Percentiles rank a stretch among this genome's conserved stretches.
Conservation (phyloP, 2,329 filamentous ascomycete genomes). For the Fusarium bactridioides region DNA sequence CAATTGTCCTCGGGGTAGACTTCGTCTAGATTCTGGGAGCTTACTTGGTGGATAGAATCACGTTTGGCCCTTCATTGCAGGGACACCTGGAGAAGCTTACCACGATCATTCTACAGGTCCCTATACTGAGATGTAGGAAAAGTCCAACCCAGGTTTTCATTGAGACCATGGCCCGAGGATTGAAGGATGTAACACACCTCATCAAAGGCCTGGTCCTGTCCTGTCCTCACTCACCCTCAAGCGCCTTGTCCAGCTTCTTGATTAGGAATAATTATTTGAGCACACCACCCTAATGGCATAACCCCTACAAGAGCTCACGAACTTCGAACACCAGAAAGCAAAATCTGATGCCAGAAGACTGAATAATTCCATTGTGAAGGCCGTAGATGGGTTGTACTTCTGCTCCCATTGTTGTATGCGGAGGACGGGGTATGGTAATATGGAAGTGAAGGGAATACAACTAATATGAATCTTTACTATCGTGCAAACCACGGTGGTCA, state of each 20-base stretch:
- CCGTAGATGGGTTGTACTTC: background rate
- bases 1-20: background rate
- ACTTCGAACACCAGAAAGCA: background rate
- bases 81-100: background rate
- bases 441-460: background rate
- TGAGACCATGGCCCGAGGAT: background rate
- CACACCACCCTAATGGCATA: background rate
- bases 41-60: background rate
- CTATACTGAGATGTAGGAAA: background rate
- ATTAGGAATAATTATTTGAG: background rate
- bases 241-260: background rate
- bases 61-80: background rate
- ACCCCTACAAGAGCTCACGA: background rate
- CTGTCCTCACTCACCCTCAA: background rate
- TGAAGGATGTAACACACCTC: conserved; percentile 4
- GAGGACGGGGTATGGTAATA: background rate
- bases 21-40: background rate
- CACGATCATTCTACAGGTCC: background rate
- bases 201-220: background rate
- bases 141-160: background rate
- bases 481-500: background rate
- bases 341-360: background rate
- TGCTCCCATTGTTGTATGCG: background rate
- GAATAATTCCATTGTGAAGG: background rate
- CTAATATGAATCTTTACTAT: background rate